Conservation (phyloP, 768 basidiomycete species). For the Suillus plorans region DNA sequence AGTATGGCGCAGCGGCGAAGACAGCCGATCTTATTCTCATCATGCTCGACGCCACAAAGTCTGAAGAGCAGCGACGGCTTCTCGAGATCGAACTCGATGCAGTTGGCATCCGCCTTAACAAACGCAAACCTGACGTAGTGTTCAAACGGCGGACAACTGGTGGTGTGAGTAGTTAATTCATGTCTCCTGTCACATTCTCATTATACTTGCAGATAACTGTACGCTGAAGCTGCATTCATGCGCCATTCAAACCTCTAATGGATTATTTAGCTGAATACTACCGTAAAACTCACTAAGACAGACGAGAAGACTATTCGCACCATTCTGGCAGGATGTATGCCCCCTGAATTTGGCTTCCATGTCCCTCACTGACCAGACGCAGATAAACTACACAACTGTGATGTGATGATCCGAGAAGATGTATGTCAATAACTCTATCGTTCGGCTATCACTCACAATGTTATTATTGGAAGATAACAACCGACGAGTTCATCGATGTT, state of each 20-base stretch:
- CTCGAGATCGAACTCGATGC: conserved; percentile 94
- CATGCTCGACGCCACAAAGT: conserved; percentile 93
- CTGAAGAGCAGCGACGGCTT: conserved; percentile 84
- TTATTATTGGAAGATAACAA: conserved; percentile 64
- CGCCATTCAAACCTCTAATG: not conserved
- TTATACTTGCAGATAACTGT: conserved; percentile 64
- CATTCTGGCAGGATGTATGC: conserved; percentile 85
- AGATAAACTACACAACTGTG: conserved; percentile 93
- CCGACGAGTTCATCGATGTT: conserved; percentile 98
- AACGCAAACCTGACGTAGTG: conserved; percentile 86
- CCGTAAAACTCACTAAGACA: conserved; percentile 91
- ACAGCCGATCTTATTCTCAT: conserved; percentile 92
- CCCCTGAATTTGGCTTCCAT: not conserved
- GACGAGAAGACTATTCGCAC: conserved; percentile 94
- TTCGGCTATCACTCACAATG: conserved; percentile 9
- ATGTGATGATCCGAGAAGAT: conserved; percentile 98
- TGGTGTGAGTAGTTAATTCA: conserved; percentile 55
- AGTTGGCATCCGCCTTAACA: conserved; percentile 94
- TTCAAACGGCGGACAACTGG: conserved; percentile 94
- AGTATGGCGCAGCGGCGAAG: conserved; percentile 57
- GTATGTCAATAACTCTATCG: conserved; percentile 41
- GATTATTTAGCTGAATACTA: conserved; percentile 67
- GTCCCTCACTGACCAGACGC: conserved; percentile 10
- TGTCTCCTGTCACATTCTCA: conserved; percentile 10
- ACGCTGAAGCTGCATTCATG: conserved; percentile 15